Percentiles rank a stretch among this genome's conserved stretches.
These are phyloP conservation scores for Cornus suecica DNA, from an alignment of 148 eudicot species.

Conservation along the genomic window DNA sequence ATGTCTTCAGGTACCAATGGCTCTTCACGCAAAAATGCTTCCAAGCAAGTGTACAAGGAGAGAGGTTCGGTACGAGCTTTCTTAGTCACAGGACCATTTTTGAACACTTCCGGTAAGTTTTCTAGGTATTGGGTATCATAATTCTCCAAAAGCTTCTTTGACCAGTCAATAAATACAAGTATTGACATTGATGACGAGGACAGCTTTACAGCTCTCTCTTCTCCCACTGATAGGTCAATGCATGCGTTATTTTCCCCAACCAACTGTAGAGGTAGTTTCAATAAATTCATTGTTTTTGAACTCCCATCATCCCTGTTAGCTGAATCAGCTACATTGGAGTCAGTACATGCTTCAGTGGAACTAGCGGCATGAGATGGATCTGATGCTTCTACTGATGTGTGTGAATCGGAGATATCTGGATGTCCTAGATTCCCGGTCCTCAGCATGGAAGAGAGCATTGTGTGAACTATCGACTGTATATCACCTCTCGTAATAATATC, in stretches of 20 bases:
- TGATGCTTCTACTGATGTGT: conserved; percentile 26
- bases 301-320: conserved; percentile 26
- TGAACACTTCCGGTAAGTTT: conserved; percentile 81
- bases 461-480: conserved; percentile 71
- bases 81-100: conserved; percentile 62
- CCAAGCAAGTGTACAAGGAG: conserved; percentile 85
- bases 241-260: conserved; percentile 86
- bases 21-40: conserved; percentile 97
- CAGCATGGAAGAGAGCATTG: conserved; percentile 75
- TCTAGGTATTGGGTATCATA: conserved; percentile 76
- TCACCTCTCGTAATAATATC: conserved; percentile 69
- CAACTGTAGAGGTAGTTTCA: conserved; percentile 73
- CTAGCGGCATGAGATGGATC: conserved; percentile 31
- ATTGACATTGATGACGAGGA: conserved; percentile 64
- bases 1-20: conserved; percentile 98
- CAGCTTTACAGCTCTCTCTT: conserved; percentile 67
- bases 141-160: conserved; percentile 64
- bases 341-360: conserved; percentile 26
- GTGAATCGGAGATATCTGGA: conserved; percentile 24
- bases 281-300: conserved; percentile 25
- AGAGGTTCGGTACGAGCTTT: conserved; percentile 93
- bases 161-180: conserved; percentile 89
- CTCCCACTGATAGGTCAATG: conserved; percentile 75
- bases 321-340: conserved; percentile 27
- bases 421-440: conserved; percentile 34